Base-by-base conservation (phyloP, 2,329 filamentous ascomycete genomes). In the Alternaria ethzedia region DNA sequence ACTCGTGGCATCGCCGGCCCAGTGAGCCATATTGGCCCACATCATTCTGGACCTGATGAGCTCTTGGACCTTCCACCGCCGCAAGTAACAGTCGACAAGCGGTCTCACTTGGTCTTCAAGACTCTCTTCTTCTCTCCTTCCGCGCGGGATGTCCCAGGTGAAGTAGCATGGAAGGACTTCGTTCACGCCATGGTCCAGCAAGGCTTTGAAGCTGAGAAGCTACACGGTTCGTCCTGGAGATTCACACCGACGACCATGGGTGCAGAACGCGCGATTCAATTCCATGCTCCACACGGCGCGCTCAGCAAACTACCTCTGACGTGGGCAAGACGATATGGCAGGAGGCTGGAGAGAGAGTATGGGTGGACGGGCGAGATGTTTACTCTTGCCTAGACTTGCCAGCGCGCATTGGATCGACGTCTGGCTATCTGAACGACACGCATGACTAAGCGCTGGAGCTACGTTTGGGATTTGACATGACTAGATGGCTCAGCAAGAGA, bases 161-260 rank as follows among this genome's bases (percentile, higher is more conserved):
- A 36, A 36, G 32, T 36, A 2, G 0, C 32, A 0, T 36, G 32
- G 32, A 36, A 36, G 32, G 32, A 36, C 15, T 36, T 36, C 32
- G 32, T 36, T n/a, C 32, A 36, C 0, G 32, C 15, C 9, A n/a
- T 36, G 32, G 32, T 36, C 0, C 13, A 36, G 32, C 32, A 7
- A 0, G 32, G 32, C 32, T 36, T 36, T 2, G 13, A 36, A 36
- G 32, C 32, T 3, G 32, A 36, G 32, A 36, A 36, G 4, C 15
- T 36, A 0, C 32, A 36, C 4, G 32, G 32, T 2, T 36, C 32
- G 0, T 2, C 32, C 0, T 36, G 32, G 32, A 2, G 32, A 0
- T 36, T 36, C 13, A 36, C 32, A 36, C 32, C 32, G 2, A 15
- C 28, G 30, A 15, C 30, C 4, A 0, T 36, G 13, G 4, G 0